Conservation (phyloP, 2,329 filamentous ascomycete genomes). For the Didymella pinodella region DNA sequence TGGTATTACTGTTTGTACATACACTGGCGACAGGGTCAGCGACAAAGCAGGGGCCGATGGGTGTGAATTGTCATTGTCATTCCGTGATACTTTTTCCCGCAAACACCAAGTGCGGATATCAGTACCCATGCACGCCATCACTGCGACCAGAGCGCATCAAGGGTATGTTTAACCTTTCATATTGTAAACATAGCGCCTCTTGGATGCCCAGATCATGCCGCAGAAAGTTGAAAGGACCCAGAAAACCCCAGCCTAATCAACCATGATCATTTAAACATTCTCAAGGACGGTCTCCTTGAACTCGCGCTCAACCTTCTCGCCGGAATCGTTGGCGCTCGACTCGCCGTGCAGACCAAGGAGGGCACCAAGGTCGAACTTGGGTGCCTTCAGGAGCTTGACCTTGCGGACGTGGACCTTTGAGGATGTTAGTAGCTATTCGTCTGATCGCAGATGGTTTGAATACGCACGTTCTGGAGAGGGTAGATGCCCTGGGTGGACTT, state of each 20-base stretch:
- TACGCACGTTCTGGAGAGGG: slow-evolving; percentile 92
- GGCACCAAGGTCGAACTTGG: slow-evolving; percentile 98
- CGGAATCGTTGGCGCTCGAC: slow-evolving; percentile 92
- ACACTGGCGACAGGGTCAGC: slow-evolving; percentile 21
- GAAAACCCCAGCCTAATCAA: slow-evolving; percentile 50
- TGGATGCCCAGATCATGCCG: slow-evolving; percentile 54
- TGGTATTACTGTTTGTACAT: slow-evolving; percentile 17
- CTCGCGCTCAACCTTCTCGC: slow-evolving; percentile 95
- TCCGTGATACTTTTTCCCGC: slow-evolving; percentile 48
- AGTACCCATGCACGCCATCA: slow-evolving; percentile 49
- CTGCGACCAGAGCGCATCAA: slow-evolving; percentile 43
- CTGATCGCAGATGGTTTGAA: neutral
- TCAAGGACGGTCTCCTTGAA: slow-evolving; percentile 99
- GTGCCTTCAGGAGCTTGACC: slow-evolving; percentile 98
- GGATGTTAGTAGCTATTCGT: slow-evolving; percentile 5
- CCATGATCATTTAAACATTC: slow-evolving; percentile 75
- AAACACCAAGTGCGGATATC: slow-evolving; percentile 46
- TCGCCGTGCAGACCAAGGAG: slow-evolving; percentile 97
- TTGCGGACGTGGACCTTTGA: slow-evolving; percentile 98
- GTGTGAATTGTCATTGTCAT: slow-evolving; percentile 47
- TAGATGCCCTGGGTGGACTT: slow-evolving; percentile 99
- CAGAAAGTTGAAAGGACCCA: slow-evolving; percentile 51
- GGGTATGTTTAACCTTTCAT: slow-evolving; percentile 51
- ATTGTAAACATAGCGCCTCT: slow-evolving; percentile 55
- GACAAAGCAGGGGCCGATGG: slow-evolving; percentile 19